Conservation (phyloP, 23 red algal species). For the Agarophyton chilense region DNA sequence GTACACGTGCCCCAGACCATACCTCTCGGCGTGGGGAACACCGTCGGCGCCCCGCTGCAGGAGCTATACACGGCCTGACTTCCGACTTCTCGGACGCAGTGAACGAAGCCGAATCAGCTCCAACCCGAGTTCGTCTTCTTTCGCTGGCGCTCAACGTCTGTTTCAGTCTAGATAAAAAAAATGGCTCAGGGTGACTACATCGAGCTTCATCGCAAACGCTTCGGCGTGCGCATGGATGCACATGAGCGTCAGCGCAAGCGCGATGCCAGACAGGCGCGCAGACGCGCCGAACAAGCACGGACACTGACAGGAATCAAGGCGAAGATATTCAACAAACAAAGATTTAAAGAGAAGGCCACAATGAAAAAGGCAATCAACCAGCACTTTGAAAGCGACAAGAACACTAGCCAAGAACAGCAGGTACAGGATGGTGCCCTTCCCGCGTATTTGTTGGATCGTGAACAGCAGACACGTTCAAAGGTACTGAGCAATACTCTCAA, state of each 20-base stretch:
- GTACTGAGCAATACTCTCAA: conserved; percentile 96
- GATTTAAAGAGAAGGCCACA: conserved; percentile 92
- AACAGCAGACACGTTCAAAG: conserved; percentile 79
- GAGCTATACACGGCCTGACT: no score
- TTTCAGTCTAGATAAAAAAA: no score
- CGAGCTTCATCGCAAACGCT: conserved; percentile 86
- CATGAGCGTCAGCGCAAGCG: conserved; percentile 87
- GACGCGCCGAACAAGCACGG: conserved; percentile 54
- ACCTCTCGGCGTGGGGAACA: no score
- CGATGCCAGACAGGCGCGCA: conserved; percentile 71
- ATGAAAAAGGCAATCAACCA: conserved; percentile 87
- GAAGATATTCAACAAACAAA: conserved; percentile 89
- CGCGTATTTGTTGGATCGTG: conserved; percentile 90
- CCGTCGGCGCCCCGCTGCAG: no score
- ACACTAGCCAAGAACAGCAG: conserved; percentile 19
- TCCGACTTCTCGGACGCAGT: no score
- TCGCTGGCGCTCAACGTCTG: no score
- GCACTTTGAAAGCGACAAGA: conserved; percentile 64
- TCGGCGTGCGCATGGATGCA: conserved; percentile 92
- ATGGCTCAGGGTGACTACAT: conserved; percentile 99
- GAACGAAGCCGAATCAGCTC: no score
- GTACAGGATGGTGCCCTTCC: conserved; percentile 82
- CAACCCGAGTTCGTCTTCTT: no score
- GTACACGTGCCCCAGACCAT: no score
- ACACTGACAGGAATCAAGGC: conserved; percentile 90